Percentiles rank a stretch among this genome's conserved stretches.
These are phyloP conservation scores for Fusarium sp. DNA, from an alignment of 2,329 filamentous ascomycete species.

Conservation along the genomic window DNA sequence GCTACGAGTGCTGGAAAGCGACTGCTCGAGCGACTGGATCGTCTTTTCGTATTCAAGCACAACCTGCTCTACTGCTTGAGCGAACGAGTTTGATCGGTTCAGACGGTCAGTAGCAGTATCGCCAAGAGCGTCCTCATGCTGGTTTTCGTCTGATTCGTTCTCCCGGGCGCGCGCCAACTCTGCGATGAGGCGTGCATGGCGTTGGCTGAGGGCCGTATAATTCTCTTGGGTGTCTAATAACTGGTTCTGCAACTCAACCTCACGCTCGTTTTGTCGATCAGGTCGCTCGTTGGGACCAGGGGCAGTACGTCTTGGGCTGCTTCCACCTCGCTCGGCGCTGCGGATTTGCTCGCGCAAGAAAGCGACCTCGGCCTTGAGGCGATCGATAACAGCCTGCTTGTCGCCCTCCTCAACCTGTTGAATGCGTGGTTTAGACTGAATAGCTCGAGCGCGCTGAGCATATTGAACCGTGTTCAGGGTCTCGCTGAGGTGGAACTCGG, in stretches of 20 bases:
- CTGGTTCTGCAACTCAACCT: slow-evolving; percentile 93
- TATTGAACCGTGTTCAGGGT: slow-evolving; percentile 98
- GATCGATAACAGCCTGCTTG: slow-evolving; percentile 93
- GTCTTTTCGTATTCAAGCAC: slow-evolving; percentile 99
- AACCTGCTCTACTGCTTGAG: slow-evolving; percentile 94
- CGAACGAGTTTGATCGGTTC: slow-evolving; percentile 96
- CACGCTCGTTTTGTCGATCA: slow-evolving; percentile 86
- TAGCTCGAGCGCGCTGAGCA: slow-evolving; percentile 93
- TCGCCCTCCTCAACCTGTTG: slow-evolving; percentile 95
- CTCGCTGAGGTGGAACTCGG: slow-evolving; percentile 97
- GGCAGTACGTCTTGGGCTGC: slow-evolving; percentile 68
- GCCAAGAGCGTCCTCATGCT: slow-evolving; percentile 73
- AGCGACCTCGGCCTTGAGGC: slow-evolving; percentile 92
- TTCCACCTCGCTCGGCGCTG: slow-evolving; percentile 74
- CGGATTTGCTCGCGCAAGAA: slow-evolving; percentile 96
- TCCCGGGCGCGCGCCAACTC: slow-evolving; percentile 92
- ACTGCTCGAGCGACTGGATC: slow-evolving; percentile 93
- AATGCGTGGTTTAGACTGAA: slow-evolving; percentile 97
- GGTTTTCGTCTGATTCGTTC: slow-evolving; percentile 73
- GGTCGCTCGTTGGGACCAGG: slow-evolving; percentile 76
- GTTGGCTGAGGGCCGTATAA: slow-evolving; percentile 90
- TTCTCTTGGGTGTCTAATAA: slow-evolving; percentile 94
- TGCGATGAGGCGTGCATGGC: slow-evolving; percentile 95
- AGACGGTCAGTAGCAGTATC: slow-evolving; percentile 89
- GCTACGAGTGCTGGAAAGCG: slow-evolving; percentile 88